Evolutionary conservation across 345 rosid genomes (phyloP), one percentile per base, ranked within the genome.

Genomic region (Geranium rotundifolium): DNA sequence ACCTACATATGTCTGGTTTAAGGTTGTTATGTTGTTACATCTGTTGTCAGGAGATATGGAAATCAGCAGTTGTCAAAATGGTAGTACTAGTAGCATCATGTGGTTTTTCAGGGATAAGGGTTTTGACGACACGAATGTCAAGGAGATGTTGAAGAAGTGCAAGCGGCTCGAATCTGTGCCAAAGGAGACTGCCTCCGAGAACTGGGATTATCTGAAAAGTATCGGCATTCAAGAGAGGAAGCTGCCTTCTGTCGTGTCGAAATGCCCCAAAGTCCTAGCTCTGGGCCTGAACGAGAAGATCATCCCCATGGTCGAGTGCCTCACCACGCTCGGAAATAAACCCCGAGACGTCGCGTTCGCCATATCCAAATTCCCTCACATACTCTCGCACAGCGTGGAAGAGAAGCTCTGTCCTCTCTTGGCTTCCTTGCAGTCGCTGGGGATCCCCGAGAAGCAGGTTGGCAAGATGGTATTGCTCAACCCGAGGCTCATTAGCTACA

Each of bases 401-500:
- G 41, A 34, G 41, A 34, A 34, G 41, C 41, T 34, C 7, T 34
- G 73, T 23, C 73, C 73, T 0, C 68, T 70, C 14, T 60, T 70
- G 60, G 73, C 73, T 56, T 70, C 65, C 59, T 64, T 70, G 34
- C 65, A 70, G 64, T 23, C 69, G 9, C 41, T 70, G 20, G 73
- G 73, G n/a, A 68, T 70, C 46, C 73, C 73, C 0, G 73, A 64
- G 56, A 70, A 70, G 60, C 69, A 64, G 34, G n/a, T 59, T 17
- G 73, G 73, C 19, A 70, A 65, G 63, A 54, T 70, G 0, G 5
- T 70, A 55, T 56, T 70, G 73, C 60, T 70, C 37, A 70, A 70
- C 65, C 73, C 73, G 15, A 70, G 73, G 59, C 68, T 70, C 0
- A 55, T 70, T 34, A 70, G 73, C 73, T 70, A 70, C 58, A 57